Percentiles rank a stretch among this genome's conserved stretches.
Conservation (phyloP, 345 rosid genomes). For the Bruguiera gymnorhiza region DNA sequence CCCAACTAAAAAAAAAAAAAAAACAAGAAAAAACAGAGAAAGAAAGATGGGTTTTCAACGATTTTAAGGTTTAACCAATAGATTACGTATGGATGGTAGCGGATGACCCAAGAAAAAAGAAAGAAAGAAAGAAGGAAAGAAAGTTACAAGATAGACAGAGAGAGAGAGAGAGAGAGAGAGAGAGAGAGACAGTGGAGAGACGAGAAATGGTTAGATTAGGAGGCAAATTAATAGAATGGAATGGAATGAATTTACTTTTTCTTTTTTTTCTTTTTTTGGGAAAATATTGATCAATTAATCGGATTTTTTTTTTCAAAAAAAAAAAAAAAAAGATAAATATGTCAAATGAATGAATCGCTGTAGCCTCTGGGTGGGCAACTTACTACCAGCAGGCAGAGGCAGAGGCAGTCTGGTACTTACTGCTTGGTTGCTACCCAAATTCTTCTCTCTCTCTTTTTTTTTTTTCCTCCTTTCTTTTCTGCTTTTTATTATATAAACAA, state of each 20-base stretch:
- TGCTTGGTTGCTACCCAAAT: constrained; percentile 18
- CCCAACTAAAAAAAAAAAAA: background rate
- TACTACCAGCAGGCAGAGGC: background rate
- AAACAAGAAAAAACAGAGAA: background rate
- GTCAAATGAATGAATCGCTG: constrained; percentile 18
- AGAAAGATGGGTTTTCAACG: background rate
- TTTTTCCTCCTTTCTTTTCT: background rate
- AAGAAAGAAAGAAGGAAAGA: background rate
- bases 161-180: background rate
- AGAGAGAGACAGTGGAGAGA: constrained; percentile 8
- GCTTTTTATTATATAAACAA: background rate
- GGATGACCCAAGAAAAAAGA: constrained; percentile 2
- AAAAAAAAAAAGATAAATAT: constrained; percentile 11
- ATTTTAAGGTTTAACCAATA: too few species aligned
- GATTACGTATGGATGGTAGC: too few species aligned
- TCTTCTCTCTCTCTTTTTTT: background rate
- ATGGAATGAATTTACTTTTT: background rate
- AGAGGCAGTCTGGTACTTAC: constrained; percentile 13
- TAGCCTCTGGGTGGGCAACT: background rate
- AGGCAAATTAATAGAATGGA: background rate
- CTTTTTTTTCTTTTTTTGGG: background rate
- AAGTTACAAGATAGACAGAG: background rate
- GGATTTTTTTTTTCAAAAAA: background rate
- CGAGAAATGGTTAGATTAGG: constrained; percentile 13
- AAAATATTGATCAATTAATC: background rate